phyloP scores from a whole-genome alignment of 305 asterid species.

The Solanum aculeatissimum region DNA sequence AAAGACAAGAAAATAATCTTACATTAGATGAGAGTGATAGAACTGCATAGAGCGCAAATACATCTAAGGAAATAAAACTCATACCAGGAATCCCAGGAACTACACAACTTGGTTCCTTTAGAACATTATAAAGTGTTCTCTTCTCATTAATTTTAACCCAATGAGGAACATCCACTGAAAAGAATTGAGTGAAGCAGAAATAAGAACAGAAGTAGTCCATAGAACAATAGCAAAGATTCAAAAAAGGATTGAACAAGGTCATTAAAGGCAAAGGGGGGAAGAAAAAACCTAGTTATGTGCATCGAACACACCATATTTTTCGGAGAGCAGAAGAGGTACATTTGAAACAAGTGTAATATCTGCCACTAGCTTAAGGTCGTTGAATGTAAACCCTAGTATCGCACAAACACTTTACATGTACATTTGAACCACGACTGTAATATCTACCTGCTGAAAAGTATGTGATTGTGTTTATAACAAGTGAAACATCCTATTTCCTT shows the following conservation, averaged over 20 bases:
- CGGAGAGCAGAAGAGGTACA: not conserved
- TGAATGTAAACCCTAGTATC: not conserved
- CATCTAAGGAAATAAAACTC: slow-evolving; percentile 3
- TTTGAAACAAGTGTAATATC: not conserved
- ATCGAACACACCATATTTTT: not conserved
- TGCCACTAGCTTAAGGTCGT: not conserved
- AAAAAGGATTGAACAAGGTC: not conserved
- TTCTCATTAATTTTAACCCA: slow-evolving; percentile 66
- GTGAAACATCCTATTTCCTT: not conserved
- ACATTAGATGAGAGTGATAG: not conserved
- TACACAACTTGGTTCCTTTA: slow-evolving; percentile 41
- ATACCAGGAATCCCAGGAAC: slow-evolving; percentile 88
- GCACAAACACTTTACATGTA: not conserved
- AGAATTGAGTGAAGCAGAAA: not conserved
- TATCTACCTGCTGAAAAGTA: not conserved
- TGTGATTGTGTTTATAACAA: not conserved
- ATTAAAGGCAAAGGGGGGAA: not conserved
- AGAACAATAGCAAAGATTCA: not conserved
- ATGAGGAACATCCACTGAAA: slow-evolving; percentile 35
- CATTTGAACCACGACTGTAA: not conserved
- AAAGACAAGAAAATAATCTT: not conserved
- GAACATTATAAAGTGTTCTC: slow-evolving; percentile 55
- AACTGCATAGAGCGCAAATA: not conserved
- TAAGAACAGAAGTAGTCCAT: not conserved
- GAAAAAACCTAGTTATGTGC: not conserved